Percentiles rank a stretch among this genome's conserved stretches.
These are phyloP conservation scores for Calonectria fujianensis DNA, from an alignment of 2,329 filamentous ascomycete genomes.

Conservation along the genomic window DNA sequence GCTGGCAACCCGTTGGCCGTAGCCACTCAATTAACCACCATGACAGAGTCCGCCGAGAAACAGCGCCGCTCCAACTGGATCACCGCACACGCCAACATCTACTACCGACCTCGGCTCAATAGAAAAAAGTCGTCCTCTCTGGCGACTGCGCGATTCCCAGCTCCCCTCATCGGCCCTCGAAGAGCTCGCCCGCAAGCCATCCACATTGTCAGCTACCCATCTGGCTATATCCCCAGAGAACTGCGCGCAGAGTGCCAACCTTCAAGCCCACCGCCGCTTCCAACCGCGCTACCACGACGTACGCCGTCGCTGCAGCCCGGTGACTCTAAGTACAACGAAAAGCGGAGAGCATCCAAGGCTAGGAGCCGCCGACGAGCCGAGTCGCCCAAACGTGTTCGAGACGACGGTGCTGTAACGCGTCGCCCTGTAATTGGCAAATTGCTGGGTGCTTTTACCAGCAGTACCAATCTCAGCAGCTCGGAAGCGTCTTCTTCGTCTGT, in stretches of 20 bases:
- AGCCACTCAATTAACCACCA: conserved; percentile 52
- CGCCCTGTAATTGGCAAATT: conserved; percentile 42
- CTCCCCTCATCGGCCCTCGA: conserved; percentile 63
- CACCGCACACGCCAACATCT: conserved; percentile 53
- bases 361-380: conserved; percentile 59
- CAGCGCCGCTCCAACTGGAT: conserved; percentile 53
- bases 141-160: conserved; percentile 55
- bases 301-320: conserved; percentile 50
- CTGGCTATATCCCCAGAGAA: conserved; percentile 67
- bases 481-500: conserved; percentile 11
- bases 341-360: conserved; percentile 42
- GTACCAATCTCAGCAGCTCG: conserved; percentile 3
- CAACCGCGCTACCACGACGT: conserved; percentile 40
- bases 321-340: conserved; percentile 34
- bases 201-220: conserved; percentile 65
- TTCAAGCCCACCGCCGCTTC: conserved; percentile 40
- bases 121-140: conserved; percentile 52
- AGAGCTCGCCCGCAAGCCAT: conserved; percentile 64
- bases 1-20: conserved; percentile 50
- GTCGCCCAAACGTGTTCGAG: conserved; percentile 33
- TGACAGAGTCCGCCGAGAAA: conserved; percentile 51
- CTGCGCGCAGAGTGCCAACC: conserved; percentile 57
- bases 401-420: conserved; percentile 29
- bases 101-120: conserved; percentile 52
- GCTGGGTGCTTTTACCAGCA: conserved; percentile 36